Evolutionary conservation across 306 rosid genomes (phyloP).

Genomic region (Lathyrus tuberosus): DNA sequence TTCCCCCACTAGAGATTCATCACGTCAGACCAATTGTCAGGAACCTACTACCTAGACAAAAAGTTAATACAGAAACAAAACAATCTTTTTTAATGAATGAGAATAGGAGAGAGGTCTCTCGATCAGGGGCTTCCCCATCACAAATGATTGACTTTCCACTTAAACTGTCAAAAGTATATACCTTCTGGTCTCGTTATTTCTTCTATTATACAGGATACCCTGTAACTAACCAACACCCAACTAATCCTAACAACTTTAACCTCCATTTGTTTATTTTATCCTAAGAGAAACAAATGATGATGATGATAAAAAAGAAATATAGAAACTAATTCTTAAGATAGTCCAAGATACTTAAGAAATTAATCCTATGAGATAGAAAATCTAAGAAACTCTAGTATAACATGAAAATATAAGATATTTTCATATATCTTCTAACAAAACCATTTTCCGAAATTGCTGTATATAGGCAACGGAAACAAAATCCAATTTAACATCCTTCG

Average conservation of each 20-base stretch:
- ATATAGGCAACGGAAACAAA: conserved; percentile 1
- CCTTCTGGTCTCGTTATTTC: not conserved
- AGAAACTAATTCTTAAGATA: not conserved
- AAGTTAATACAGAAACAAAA: too few relatives aligned
- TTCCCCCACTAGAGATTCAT: too few relatives aligned
- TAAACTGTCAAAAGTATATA: not conserved
- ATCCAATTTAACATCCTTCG: conserved; percentile 27
- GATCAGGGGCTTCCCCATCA: not conserved
- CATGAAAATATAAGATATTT: not conserved
- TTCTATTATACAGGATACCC: not conserved
- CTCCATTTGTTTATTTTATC: not conserved
- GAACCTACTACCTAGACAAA: too few relatives aligned
- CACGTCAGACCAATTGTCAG: too few relatives aligned
- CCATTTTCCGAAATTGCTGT: conserved; percentile 14
- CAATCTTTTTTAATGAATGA: not conserved
- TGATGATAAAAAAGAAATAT: not conserved
- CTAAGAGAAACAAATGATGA: not conserved
- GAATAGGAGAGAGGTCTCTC: not conserved
- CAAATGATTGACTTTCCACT: not conserved
- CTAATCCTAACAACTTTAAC: not conserved
- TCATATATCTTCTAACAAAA: conserved; percentile 7
- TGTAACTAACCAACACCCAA: conserved; percentile 6
- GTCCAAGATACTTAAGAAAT: not conserved
- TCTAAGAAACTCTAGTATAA: not conserved
- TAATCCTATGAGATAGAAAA: conserved; percentile 2